phyloP scores from a whole-genome alignment of 2,329 filamentous ascomycete species.

The Nigrospora sphaerica region DNA sequence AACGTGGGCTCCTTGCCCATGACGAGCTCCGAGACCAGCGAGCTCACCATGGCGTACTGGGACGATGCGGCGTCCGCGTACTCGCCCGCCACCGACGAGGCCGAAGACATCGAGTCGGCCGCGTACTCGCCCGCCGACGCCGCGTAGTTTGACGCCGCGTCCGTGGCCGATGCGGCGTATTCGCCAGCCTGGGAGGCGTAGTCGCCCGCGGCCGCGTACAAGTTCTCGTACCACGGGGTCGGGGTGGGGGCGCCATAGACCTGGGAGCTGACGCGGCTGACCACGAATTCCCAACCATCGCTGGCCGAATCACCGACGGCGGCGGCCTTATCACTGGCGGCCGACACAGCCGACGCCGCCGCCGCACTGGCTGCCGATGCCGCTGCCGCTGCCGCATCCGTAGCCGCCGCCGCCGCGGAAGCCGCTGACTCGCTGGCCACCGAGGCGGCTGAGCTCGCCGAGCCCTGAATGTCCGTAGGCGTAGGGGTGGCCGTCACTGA shows the following conservation, averaged over 20 bases:
- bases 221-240: conserved; percentile 46
- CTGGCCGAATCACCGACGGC: conserved; percentile 31
- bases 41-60: conserved; percentile 64
- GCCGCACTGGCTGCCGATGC: conserved; percentile 43
- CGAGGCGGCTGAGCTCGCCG: conserved; percentile 37
- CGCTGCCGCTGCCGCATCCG: conserved; percentile 35
- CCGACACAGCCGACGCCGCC: conserved; percentile 34
- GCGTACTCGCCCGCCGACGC: conserved; percentile 24
- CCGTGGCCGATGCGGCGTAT: conserved; percentile 56
- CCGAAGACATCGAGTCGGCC: conserved; percentile 11
- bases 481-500: conserved; percentile 52
- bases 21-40: conserved; percentile 69
- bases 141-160: conserved; percentile 20
- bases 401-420: conserved; percentile 37
- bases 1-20: conserved; percentile 73
- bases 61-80: conserved; percentile 58
- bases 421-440: conserved; percentile 38
- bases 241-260: conserved; percentile 62
- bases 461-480: conserved; percentile 44
- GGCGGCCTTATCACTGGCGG: conserved; percentile 36
- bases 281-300: conserved; percentile 54
- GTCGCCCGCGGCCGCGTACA: conserved; percentile 31
- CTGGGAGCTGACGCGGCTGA: conserved; percentile 60
- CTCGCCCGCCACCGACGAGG: conserved; percentile 31
- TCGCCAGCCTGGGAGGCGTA: conserved; percentile 28